Evolutionary conservation across 352 stramenopile genomes (phyloP), one percentile per base, ranked within the genome.

Genomic region (Globisporangium carolinianum): DNA sequence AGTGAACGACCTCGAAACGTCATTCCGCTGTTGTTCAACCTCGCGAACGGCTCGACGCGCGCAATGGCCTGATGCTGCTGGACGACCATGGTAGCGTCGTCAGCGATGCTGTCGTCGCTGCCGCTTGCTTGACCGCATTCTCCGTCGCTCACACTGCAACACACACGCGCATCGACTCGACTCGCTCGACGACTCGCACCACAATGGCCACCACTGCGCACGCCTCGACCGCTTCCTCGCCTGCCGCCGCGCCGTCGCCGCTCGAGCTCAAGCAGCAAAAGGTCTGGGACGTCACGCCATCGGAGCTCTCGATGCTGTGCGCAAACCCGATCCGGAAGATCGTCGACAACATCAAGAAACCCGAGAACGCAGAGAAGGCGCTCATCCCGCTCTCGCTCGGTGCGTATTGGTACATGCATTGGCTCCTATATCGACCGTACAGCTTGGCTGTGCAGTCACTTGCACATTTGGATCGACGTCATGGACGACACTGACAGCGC

Each of bases 321-420:
- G 59, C 75, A 24, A 98, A 98, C 75, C 94, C 92, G 9, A 98
- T 98, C 62, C 83, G 94, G 42, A 91, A 94, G 49, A 97, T 98
- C 62, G 89, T 98, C 15, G 93, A 98, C 78, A 91, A 88, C 62
- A 96, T 98, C 71, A 90, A 97, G 72, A 94, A 90, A 46, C 85
- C 83, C 12, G 65, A 86, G 53, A 87, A 87, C 52, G 74, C 90
- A 54, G 76, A 86, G 43, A 98, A 98, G 69, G 66, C 84, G 49
- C 75, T 96, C 54, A 98, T 98, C 58, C 94, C 89, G 43, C 81
- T 98, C 38, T 97, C 91, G 51, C 79, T 98, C 51, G 92, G 76
- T 87, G 60, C 14, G 84, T 43, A 4, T 45, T 76, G 38, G 36
- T 41, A 24, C 39, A n/a, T 43, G 17, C 37, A 14, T 62, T 35